A percentile compares a stretch with the other conserved stretches of the same genome.
phyloP scores from a whole-genome alignment of 768 basidiomycete genomes.

The Pleurotus eryngii region DNA sequence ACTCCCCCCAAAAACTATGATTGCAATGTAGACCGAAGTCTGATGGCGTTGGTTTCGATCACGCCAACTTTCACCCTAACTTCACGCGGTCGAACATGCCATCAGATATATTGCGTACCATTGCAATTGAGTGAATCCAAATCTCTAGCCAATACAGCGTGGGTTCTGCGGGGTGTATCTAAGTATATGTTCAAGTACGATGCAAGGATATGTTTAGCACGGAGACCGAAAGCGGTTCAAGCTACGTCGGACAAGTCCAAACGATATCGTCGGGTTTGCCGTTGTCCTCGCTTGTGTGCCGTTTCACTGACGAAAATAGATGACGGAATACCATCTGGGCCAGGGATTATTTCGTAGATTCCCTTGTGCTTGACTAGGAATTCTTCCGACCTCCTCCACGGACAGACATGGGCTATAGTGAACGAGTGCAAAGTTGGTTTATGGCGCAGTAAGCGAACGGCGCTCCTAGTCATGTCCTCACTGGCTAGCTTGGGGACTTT shows the following conservation, averaged over 20 bases:
- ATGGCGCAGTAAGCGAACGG: neutral
- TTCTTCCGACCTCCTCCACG: constrained; percentile 5
- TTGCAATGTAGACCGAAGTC: too few relatives aligned
- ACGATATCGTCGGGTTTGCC: neutral
- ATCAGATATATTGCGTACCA: too few relatives aligned
- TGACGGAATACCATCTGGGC: neutral
- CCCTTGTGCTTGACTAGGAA: constrained; percentile 3
- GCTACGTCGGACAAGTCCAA: neutral
- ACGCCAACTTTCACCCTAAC: too few relatives aligned
- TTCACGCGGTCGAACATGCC: too few relatives aligned
- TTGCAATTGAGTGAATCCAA: too few relatives aligned
- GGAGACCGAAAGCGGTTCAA: too few relatives aligned
- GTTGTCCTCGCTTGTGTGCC: neutral
- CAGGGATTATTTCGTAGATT: neutral
- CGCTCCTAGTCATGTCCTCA: neutral
- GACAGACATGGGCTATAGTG: constrained; percentile 2
- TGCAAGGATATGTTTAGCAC: too few relatives aligned
- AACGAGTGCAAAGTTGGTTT: neutral
- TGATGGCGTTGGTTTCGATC: too few relatives aligned
- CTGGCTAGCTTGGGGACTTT: neutral
- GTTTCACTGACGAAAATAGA: neutral
- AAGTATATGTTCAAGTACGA: too few relatives aligned
- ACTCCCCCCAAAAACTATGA: too few relatives aligned
- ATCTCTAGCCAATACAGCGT: too few relatives aligned
- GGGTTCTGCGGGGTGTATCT: too few relatives aligned